Conservation (phyloP, 1,284 basidiomycete genomes). For the Phylloboletellus chloephorus region DNA sequence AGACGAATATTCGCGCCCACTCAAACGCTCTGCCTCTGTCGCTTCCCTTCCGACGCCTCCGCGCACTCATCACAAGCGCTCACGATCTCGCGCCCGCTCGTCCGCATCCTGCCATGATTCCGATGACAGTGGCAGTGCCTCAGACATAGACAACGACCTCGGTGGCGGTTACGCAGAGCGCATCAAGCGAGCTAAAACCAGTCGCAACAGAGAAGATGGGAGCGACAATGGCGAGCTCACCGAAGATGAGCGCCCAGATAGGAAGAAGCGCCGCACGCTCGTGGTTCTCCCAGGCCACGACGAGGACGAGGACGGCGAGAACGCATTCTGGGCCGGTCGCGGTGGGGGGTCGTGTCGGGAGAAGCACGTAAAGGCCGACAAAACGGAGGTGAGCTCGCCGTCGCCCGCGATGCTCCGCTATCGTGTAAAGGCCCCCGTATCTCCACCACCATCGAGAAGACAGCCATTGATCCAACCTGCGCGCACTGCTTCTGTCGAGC, state of each 20-base stretch:
- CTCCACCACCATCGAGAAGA: conserved; percentile 36
- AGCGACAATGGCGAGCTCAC: conserved; percentile 7
- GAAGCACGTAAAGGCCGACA: conserved; percentile 8
- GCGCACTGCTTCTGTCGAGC: conserved; percentile 25
- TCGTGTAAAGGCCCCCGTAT: conserved; percentile 32
- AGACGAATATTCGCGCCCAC: conserved; percentile 12
- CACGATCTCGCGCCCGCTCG: conserved; percentile 28
- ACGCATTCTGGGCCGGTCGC: conserved; percentile 33
- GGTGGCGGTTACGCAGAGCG: conserved; percentile 6
- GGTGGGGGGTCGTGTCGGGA: conserved; percentile 10
- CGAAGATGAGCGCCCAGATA: conserved; percentile 17
- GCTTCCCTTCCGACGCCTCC: conserved; percentile 37
- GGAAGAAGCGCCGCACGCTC: conserved; percentile 27
- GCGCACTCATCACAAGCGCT: conserved; percentile 31
- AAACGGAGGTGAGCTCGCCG: conserved; percentile 19
- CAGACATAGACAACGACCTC: conserved; percentile 20
- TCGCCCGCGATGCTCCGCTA: conserved; percentile 26
- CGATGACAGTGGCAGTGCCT: conserved; percentile 18
- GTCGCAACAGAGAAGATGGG: neutral
- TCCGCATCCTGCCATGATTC: conserved; percentile 21
- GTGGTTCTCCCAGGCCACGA: conserved; percentile 27
- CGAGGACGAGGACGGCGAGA: conserved; percentile 31
- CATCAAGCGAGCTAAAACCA: conserved; percentile 12
- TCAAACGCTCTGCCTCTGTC: conserved; percentile 35
- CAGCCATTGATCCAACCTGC: conserved; percentile 20